Percentiles rank a stretch among this genome's conserved stretches.
Evolutionary conservation across 2,329 filamentous ascomycete species (phyloP).

Genomic region (Ustilaginoidea virens): DNA sequence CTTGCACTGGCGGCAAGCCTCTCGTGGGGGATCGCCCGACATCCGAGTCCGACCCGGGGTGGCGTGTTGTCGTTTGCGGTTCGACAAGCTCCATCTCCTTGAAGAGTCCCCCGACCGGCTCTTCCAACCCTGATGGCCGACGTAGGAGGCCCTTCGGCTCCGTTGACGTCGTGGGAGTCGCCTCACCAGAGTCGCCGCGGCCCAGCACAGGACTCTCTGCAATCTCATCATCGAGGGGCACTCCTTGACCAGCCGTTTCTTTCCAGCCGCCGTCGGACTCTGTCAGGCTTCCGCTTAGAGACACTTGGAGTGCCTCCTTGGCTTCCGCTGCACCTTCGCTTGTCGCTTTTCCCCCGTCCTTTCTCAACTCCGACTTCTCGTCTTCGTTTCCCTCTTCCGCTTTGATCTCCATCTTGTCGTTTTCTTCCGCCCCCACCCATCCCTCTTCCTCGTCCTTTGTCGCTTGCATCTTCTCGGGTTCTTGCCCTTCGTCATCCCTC

Average conservation of each 20-base stretch:
- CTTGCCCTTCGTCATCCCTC: not conserved
- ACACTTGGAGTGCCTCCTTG: constrained; percentile 6
- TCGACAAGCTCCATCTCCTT: constrained; percentile 13
- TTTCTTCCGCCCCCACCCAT: no score
- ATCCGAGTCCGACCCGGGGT: constrained; percentile 16
- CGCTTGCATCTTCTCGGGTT: not conserved
- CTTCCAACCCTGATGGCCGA: constrained; percentile 15
- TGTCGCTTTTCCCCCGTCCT: constrained; percentile 1
- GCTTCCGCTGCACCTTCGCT: not conserved
- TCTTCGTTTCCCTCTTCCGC: constrained; percentile 3
- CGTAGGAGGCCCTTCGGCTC: constrained; percentile 14
- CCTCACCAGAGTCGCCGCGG: constrained; percentile 10
- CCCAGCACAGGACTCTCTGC: constrained; percentile 25
- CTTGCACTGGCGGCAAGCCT: constrained; percentile 35
- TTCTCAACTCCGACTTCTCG: constrained; percentile 3
- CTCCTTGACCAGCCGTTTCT: constrained; percentile 11
- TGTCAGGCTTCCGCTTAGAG: constrained; percentile 8
- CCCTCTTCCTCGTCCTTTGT: constrained; percentile 2
- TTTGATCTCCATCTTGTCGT: no score
- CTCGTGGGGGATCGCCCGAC: constrained; percentile 27
- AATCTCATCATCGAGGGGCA: constrained; percentile 12
- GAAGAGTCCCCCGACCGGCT: constrained; percentile 15
- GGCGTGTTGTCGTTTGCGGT: constrained; percentile 8
- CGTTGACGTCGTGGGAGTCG: constrained; percentile 5
- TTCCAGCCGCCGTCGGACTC: constrained; percentile 10